Base-by-base conservation (phyloP, 2,329 filamentous ascomycete genomes). In the Neophaeococcomyces aloes region DNA sequence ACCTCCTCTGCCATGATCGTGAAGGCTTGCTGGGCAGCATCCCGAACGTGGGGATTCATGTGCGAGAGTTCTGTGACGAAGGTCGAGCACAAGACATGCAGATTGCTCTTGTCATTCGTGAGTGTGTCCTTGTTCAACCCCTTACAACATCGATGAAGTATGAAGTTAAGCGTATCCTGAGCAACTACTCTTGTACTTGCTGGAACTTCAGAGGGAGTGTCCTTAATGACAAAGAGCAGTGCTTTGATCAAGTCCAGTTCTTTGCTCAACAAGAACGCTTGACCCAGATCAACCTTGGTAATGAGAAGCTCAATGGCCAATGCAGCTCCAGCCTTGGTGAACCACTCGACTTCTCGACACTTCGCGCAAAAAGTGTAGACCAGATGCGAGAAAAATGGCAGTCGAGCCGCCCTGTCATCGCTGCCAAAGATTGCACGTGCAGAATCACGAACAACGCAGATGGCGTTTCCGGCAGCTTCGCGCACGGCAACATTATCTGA, bases 331-430 rank as follows among this genome's bases (percentile, higher is more conserved):
- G 87, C 84, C 65, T 99, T 98, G 41, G 88, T 88, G 59, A 94
- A 98, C 91, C 93, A 99, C 57, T 98, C 91, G 61, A 98, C 89
- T 56, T 91, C 87, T 56, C 95, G 88, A 61, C 91, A 98, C 52
- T 86, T 87, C 60, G 98, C 91, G 55, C 86, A 91, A 60, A 96
- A 94, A 0, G 80, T 81, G 48, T 79, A 83, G 30, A 83, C 81
- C 4, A 98, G 71, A 56, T 89, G 81, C 46, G 74, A 75, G 65
- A 98, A 98, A 63, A 98, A 86, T 0, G 82, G 78, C 7, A 98
- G 72, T 44, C 79, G 79, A 27, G 84, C 78, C 25, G 88, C 79
- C 42, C 83, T 75, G 17, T 73, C 74, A 30, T 80, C 69, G 1
- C 77, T 78, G 2, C 88, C 88, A 52, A 96, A 86, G 27, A 98